Evolutionary conservation across 441 rosid genomes (phyloP).

Genomic region (Biscutella laevigata): DNA sequence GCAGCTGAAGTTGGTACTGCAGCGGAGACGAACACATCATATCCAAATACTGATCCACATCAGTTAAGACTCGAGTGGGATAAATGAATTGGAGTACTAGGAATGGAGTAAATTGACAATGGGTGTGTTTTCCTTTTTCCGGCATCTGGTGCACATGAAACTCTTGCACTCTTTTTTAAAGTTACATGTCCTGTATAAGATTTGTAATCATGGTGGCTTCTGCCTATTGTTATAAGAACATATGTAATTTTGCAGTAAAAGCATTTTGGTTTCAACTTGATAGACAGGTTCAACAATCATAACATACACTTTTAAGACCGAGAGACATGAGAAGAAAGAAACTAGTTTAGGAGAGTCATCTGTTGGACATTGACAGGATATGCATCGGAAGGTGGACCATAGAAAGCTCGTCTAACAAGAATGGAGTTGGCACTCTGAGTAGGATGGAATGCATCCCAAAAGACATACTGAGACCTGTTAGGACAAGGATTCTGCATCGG

Average conservation of each 20-base stretch:
- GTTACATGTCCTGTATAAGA: constrained; percentile 5
- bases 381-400: constrained; percentile 44
- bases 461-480: constrained; percentile 34
- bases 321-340: not conserved
- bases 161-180: constrained; percentile 16
- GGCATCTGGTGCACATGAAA: constrained; percentile 1
- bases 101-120: constrained; percentile 11
- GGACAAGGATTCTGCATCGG: constrained; percentile 45
- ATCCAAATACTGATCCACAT: constrained; percentile 30
- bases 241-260: constrained; percentile 13
- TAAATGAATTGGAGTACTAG: constrained; percentile 33
- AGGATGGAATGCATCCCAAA: constrained; percentile 89
- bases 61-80: constrained; percentile 59
- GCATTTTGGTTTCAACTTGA: constrained; percentile 6
- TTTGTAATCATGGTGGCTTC: constrained; percentile 2
- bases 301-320: not conserved
- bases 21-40: constrained; percentile 21
- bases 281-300: constrained; percentile 10
- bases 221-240: constrained; percentile 5
- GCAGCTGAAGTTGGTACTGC: constrained; percentile 21
- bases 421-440: constrained; percentile 50
- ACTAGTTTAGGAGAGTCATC: constrained; percentile 38
- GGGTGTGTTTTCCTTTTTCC: constrained; percentile 6
- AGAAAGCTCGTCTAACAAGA: constrained; percentile 50
- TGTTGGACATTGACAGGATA: constrained; percentile 74